Conservation (phyloP, 78 protist genomes). For the Dictyostelium discoideum region DNA sequence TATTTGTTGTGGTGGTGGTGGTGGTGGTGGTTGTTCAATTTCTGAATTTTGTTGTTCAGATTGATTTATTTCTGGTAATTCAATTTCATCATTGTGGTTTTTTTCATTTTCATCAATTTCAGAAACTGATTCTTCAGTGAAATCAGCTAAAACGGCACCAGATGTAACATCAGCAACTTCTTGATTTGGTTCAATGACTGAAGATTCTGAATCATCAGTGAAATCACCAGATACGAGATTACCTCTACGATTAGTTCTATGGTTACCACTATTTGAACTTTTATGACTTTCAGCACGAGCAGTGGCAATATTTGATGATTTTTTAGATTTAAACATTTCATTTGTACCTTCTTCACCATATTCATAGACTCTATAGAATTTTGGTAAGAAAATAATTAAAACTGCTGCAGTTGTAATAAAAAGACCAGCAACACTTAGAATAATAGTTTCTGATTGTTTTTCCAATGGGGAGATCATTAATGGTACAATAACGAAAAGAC, state of each 20-base stretch:
- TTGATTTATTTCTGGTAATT: not conserved
- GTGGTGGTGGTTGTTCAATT: not conserved
- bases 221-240: not conserved
- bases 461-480: constrained; percentile 37
- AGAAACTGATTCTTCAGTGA: constrained; percentile 12
- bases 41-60: not conserved
- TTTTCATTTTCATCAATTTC: not conserved
- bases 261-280: not conserved
- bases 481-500: constrained; percentile 1
- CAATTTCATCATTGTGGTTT: not conserved
- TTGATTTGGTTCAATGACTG: not conserved
- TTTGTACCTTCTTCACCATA: not conserved
- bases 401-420: constrained; percentile 6
- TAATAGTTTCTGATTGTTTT: constrained; percentile 12
- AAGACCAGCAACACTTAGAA: constrained; percentile 15
- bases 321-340: not conserved
- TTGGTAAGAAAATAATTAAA: constrained; percentile 33
- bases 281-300: constrained; percentile 2
- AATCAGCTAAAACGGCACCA: constrained; percentile 8
- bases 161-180: not conserved
- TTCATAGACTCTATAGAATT: constrained; percentile 24
- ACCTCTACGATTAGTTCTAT: not conserved
- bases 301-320: not conserved
- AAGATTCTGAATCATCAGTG: constrained; percentile 13
- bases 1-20: not conserved